These are phyloP conservation scores for Grammothele lineata DNA, from an alignment of 768 basidiomycete genomes.

Conservation along the genomic window DNA sequence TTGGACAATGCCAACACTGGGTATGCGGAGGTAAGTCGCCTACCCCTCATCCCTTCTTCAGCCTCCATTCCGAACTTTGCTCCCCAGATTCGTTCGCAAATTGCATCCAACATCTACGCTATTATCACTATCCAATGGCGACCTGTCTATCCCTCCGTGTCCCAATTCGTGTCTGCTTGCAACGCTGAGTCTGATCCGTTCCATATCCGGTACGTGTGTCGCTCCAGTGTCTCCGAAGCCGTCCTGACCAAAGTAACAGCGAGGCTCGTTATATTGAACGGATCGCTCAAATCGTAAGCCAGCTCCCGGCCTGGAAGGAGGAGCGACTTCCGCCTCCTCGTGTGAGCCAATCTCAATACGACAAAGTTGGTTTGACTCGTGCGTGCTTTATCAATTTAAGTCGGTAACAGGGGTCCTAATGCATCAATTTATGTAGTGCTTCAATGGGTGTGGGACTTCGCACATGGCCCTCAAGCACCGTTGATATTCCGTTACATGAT, in stretches of 20 bases:
- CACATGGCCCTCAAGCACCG: constrained; percentile 70
- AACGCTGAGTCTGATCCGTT: constrained; percentile 50
- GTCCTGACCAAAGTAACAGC: constrained; percentile 29
- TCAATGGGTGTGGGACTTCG: constrained; percentile 75
- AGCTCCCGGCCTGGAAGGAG: constrained; percentile 66
- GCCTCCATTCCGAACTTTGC: too few relatives aligned
- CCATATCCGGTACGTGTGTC: constrained; percentile 43
- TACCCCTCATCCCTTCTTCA: too few relatives aligned
- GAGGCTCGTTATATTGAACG: constrained; percentile 51
- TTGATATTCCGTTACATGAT: constrained; percentile 75
- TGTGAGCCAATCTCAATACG: constrained; percentile 84
- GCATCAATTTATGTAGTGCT: too few relatives aligned
- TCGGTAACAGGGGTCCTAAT: too few relatives aligned
- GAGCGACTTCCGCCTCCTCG: constrained; percentile 82
- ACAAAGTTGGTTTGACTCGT: constrained; percentile 87
- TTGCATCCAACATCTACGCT: constrained; percentile 60
- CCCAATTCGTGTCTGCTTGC: constrained; percentile 56
- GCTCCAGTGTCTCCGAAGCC: too few relatives aligned
- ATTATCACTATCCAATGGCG: constrained; percentile 62
- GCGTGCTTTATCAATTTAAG: too few relatives aligned
- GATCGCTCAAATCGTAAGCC: constrained; percentile 50
- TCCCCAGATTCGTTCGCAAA: constrained; percentile 63
- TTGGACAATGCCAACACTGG: constrained; percentile 76
- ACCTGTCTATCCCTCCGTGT: constrained; percentile 56
- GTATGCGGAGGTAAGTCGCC: constrained; percentile 71